Percentiles rank a stretch among this genome's conserved stretches.
phyloP scores from a whole-genome alignment of 306 rosid genomes.

The Alnus glutinosa region DNA sequence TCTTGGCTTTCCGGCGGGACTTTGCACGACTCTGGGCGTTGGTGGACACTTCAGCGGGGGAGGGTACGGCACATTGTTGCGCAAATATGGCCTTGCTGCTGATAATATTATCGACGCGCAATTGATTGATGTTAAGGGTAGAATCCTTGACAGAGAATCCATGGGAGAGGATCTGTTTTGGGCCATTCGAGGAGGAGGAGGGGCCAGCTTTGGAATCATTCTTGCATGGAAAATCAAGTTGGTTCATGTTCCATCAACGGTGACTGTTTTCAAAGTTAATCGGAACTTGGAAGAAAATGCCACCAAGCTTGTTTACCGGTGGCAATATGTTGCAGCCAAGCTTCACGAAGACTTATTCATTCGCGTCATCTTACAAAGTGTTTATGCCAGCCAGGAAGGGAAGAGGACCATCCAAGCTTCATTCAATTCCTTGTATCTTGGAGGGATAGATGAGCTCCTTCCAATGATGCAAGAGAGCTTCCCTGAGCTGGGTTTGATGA shows the following conservation, averaged over 20 bases:
- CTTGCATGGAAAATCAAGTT: conserved; percentile 26
- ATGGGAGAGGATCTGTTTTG: conserved; percentile 32
- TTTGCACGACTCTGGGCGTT: too few relatives aligned
- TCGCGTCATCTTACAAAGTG: not conserved
- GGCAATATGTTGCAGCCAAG: not conserved
- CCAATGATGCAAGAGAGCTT: too few relatives aligned
- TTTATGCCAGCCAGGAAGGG: not conserved
- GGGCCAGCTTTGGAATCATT: conserved; percentile 24
- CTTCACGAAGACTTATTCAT: conserved; percentile 11
- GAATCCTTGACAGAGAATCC: conserved; percentile 17
- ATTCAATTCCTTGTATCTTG: conserved; percentile 19
- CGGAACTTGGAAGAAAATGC: conserved; percentile 21
- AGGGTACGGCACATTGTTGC: too few relatives aligned
- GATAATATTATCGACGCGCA: not conserved
- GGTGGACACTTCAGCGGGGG: too few relatives aligned
- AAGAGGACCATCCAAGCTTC: not conserved
- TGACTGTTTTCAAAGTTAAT: conserved; percentile 17
- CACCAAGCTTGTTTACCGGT: conserved; percentile 12
- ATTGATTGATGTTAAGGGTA: conserved; percentile 15
- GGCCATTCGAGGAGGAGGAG: conserved; percentile 31
- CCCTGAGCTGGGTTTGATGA: too few relatives aligned
- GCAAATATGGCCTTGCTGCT: too few relatives aligned
- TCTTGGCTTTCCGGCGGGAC: too few relatives aligned
- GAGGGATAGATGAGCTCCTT: too few relatives aligned
- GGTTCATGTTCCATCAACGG: conserved; percentile 18